Base-by-base conservation (phyloP, 768 basidiomycete species). In the Pisolithus marmoratus region DNA sequence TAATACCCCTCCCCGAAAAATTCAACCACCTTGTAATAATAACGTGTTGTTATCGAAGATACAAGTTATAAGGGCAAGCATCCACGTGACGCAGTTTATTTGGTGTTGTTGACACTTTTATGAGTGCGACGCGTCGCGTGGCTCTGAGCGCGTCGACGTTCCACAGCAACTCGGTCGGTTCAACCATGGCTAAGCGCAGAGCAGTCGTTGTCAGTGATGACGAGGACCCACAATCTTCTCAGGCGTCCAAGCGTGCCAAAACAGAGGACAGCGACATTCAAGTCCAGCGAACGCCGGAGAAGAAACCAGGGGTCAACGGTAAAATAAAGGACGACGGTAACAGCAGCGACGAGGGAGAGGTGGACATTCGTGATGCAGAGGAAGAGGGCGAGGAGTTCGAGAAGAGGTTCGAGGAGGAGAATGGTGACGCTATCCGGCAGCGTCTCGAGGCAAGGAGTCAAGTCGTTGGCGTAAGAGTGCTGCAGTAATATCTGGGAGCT, bases 391-490 rank as follows among this genome's bases (percentile, higher is more conserved):
- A 82, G 51, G 77, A 77, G 29, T 80, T 80, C n/a, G 85, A 87
- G 50, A 78, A 81, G 54, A 70, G 74, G 60, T 84, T 87, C 52
- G 87, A 89, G 55, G 75, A 78, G 52, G 74, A 81, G 45, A 72
- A 85, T 49, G 79, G 78, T 8, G 80, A 77, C 41, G 72, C 69
- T 36, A 74, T 87, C 46, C 80, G 80, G 12, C 77, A 73, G 22
- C 74, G 73, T 42, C 70, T 88, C 38, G 77, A 80, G 58, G 73
- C 58, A 29, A 72, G 66, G 54, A 67, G 62, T 48, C 71, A 66
- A 52, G 72, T 58, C 65, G 72, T 63, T 57, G 75, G 58, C 68
- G 73, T 59, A 63, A 66, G 49, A 75, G 70, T 20, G 81, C 82
- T 12, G 79, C 58, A 50, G 78, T 67, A 54, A 7, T 23, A 27